Percentiles rank a stretch among this genome's conserved stretches.
Evolutionary conservation across 768 basidiomycete species (phyloP).

Genomic region (Russula lepida): DNA sequence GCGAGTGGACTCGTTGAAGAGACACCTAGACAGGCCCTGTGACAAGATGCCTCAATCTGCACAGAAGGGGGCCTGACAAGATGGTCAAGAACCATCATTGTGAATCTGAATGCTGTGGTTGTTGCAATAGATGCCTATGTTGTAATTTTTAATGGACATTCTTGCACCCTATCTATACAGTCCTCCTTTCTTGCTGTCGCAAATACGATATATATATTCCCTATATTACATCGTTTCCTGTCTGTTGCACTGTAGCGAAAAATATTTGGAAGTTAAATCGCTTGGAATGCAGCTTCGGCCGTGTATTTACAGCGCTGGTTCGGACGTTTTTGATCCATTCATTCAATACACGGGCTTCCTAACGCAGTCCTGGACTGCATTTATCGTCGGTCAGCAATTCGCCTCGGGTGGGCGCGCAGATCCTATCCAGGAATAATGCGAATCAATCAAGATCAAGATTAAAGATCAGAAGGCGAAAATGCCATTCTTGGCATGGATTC

Average conservation of each 20-base stretch:
- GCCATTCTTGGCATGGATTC: background rate
- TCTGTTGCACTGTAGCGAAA: slow-evolving; percentile 6
- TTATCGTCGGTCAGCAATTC: slow-evolving; percentile 13
- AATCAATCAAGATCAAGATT: slow-evolving; percentile 11
- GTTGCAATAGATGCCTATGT: slow-evolving; percentile 6
- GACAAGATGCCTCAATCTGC: slow-evolving; percentile 35
- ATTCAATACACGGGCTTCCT: background rate
- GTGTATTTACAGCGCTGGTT: background rate
- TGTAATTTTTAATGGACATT: slow-evolving; percentile 8
- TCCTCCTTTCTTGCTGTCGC: slow-evolving; percentile 3
- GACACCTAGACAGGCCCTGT: slow-evolving; percentile 77
- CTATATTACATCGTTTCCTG: slow-evolving; percentile 7
- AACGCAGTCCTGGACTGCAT: background rate
- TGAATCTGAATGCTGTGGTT: background rate
- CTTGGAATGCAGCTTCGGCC: background rate
- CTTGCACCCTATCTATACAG: background rate
- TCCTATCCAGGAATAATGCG: slow-evolving; percentile 14
- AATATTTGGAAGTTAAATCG: background rate
- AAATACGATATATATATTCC: slow-evolving; percentile 6
- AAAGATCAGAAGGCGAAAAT: background rate
- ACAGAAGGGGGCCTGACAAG: slow-evolving; percentile 6
- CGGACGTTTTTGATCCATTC: background rate
- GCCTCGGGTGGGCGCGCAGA: slow-evolving; percentile 7
- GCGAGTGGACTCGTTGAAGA: slow-evolving; percentile 70
- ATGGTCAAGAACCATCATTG: background rate